Evolutionary conservation across 139 green algal genomes (phyloP).

Genomic region (Zygnema circumcarinatum): DNA sequence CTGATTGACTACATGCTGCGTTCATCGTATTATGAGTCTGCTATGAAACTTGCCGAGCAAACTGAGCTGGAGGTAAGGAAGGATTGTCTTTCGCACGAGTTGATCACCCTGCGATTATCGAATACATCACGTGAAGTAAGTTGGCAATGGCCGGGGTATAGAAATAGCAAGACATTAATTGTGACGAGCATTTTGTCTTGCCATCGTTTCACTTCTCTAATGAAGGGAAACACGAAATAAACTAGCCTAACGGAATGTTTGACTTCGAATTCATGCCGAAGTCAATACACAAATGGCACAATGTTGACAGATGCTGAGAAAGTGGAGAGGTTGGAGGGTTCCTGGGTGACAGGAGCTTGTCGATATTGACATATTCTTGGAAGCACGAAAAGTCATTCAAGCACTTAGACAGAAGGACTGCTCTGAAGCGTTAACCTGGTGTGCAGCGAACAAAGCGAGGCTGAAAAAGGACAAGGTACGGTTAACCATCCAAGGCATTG

Average conservation of each 20-base stretch:
- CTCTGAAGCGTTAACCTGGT: slow-evolving; percentile 82
- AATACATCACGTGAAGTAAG: no score
- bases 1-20: slow-evolving; percentile 85
- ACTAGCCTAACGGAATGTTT: no score
- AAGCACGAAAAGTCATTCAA: slow-evolving; percentile 68
- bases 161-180: no score
- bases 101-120: no score
- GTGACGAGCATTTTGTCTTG: no score
- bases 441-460: slow-evolving; percentile 69
- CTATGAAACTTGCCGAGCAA: slow-evolving; percentile 47
- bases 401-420: slow-evolving; percentile 74
- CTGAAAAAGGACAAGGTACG: slow-evolving; percentile 78
- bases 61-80: not conserved
- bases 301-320: no score
- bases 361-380: slow-evolving; percentile 81
- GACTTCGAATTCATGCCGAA: no score
- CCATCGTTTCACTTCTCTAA: no score
- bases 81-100: no score
- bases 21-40: slow-evolving; percentile 67
- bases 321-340: no score
- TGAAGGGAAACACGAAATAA: no score
- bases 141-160: not conserved
- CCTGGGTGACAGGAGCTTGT: slow-evolving; percentile 66
- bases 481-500: not conserved
- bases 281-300: no score